Conservation (phyloP, 2,329 filamentous ascomycete genomes). For the Chalaropsis ovoidea region DNA sequence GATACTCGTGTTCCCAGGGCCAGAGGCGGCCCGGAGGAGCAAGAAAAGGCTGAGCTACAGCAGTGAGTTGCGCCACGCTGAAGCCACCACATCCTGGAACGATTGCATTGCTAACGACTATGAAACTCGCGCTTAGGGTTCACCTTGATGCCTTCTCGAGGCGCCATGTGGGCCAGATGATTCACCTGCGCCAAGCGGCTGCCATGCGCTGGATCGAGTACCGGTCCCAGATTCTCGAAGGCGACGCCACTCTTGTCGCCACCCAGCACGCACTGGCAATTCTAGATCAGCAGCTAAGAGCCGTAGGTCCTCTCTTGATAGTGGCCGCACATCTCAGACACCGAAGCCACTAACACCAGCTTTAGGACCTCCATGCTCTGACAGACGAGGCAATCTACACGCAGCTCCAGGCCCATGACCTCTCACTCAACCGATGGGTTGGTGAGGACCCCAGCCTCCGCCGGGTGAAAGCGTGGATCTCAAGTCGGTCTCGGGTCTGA, state of each 20-base stretch:
- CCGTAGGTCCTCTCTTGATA: slow-evolving; percentile 36
- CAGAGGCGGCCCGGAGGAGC: slow-evolving; percentile 27
- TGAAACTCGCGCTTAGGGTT: slow-evolving; percentile 36
- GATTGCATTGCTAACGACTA: neutral
- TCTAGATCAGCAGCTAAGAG: slow-evolving; percentile 48
- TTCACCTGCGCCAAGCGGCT: slow-evolving; percentile 50
- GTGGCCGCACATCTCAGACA: neutral
- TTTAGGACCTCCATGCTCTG: slow-evolving; percentile 48
- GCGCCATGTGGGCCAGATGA: slow-evolving; percentile 55
- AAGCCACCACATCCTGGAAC: neutral
- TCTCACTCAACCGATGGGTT: slow-evolving; percentile 50
- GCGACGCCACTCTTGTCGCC: slow-evolving; percentile 39
- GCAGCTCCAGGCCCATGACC: slow-evolving; percentile 45
- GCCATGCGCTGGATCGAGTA: slow-evolving; percentile 50
- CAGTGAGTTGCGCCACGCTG: slow-evolving; percentile 5
- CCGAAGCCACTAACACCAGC: neutral
- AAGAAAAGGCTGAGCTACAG: slow-evolving; percentile 21
- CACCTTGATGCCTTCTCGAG: slow-evolving; percentile 51
- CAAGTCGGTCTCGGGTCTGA: slow-evolving; percentile 33
- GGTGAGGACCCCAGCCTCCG: slow-evolving; percentile 51
- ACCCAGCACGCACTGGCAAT: slow-evolving; percentile 42
- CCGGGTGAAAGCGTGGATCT: slow-evolving; percentile 50
- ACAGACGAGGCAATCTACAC: slow-evolving; percentile 51
- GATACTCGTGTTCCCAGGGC: slow-evolving; percentile 49
- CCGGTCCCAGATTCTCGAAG: slow-evolving; percentile 45